Evolutionary conservation across 129 eudicot genomes (phyloP), one percentile per base, ranked within the genome.

Genomic region (Centaurea solstitialis): DNA sequence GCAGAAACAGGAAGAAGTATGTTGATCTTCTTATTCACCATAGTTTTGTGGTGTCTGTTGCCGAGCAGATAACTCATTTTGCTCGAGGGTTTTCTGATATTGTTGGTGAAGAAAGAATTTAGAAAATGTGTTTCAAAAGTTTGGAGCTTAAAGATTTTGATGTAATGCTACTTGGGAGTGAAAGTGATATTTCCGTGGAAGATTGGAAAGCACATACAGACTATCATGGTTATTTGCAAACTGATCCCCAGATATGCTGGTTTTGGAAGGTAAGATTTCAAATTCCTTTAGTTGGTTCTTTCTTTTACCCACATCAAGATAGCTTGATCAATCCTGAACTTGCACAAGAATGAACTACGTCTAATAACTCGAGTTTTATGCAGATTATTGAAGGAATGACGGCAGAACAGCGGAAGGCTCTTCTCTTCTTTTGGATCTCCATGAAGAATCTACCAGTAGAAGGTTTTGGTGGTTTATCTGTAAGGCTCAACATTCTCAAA

Each of bases 351-450:
- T 9, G 15, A 43, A 43, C 11, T 43, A 43, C 11, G 53, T 40
- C 66, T n/a, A n/a, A n/a, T 40, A 57, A 4, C 21, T 41, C 33
- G 78, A 79, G 59, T 86, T 90, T 85, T 67, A 90, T 94, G 10
- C 86, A 78, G 70, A 71, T 43, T 43, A 43, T 43, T 43, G 53
- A 43, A 43, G 53, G 69, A 30, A 90, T 94, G 92, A 76, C 88
- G 7, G 82, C 81, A 0, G 87, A 89, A 83, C 92, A 90, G 75
- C 88, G 81, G 73, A 89, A 78, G 74, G 85, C 75, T 33, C 93
- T 94, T 41, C 96, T 92, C 26, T 94, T 88, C 89, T 94, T 94
- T 72, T 94, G 97, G 98, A 94, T 97, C 3, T 90, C 97, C 12
- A 65, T 92, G 74, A 94, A 91, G 81, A 83, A 90, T 83, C 83